Conservation (phyloP, 768 basidiomycete genomes). For the Naganishia onofrii region DNA sequence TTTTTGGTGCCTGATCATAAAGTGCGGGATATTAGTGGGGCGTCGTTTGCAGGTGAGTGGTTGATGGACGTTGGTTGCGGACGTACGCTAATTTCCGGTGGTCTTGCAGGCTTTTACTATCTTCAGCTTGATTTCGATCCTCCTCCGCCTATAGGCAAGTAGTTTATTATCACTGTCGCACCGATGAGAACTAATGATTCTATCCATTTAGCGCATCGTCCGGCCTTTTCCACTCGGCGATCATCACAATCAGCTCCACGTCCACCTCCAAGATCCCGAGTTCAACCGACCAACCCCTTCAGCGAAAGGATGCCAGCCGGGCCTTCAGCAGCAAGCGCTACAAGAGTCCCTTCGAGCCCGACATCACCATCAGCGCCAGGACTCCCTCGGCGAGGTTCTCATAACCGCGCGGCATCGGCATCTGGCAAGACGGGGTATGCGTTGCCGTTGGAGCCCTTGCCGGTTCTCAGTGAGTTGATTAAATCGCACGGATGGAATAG, state of each 20-base stretch:
- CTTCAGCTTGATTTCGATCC: constrained; percentile 26
- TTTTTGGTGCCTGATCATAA: constrained; percentile 94
- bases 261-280: background rate
- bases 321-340: background rate
- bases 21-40: constrained; percentile 89
- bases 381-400: background rate
- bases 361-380: background rate
- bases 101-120: constrained; percentile 31
- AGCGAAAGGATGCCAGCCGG: background rate
- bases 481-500: constrained; percentile 20
- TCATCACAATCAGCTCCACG: background rate
- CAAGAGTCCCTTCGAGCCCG: background rate
- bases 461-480: constrained; percentile 21
- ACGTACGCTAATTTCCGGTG: background rate
- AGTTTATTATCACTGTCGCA: background rate
- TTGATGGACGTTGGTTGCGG: constrained; percentile 52
- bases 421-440: constrained; percentile 52
- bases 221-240: background rate
- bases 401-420: background rate
- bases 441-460: constrained; percentile 45
- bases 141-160: constrained; percentile 11
- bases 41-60: constrained; percentile 71
- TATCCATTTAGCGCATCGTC: background rate
- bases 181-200: too few species aligned
- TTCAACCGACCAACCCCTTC: background rate